Evolutionary conservation across 2,329 filamentous ascomycete species (phyloP).

Genomic region (Stromatinia cepivora): DNA sequence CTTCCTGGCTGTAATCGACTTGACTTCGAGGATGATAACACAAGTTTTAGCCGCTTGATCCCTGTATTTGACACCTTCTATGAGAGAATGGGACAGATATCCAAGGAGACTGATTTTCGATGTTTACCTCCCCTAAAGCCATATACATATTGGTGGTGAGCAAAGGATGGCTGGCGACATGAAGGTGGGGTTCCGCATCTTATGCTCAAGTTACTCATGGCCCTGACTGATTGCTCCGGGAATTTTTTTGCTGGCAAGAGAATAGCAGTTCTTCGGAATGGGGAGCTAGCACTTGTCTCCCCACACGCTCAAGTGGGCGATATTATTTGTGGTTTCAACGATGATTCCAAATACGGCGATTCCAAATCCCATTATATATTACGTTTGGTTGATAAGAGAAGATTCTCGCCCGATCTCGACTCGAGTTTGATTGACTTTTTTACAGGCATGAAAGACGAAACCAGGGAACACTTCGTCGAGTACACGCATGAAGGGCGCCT

Average conservation of each 20-base stretch:
- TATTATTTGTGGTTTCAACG: background rate
- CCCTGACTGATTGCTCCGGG: background rate
- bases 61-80: no score
- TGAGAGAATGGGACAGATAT: no score
- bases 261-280: background rate
- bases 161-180: no score
- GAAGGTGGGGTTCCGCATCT: no score
- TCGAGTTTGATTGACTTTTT: background rate
- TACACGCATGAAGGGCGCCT: background rate
- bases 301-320: fast-evolving
- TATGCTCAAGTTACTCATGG: background rate
- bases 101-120: no score
- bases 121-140: no score
- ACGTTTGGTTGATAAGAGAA: background rate
- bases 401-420: background rate
- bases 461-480: background rate
- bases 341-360: no score
- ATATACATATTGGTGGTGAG: no score
- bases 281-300: background rate
- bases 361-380: background rate
- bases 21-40: no score
- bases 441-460: background rate
- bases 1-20: no score
- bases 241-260: background rate
- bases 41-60: no score